Base-by-base conservation (phyloP, 805 yeast species). In the Cyberlindnera meyerae region DNA sequence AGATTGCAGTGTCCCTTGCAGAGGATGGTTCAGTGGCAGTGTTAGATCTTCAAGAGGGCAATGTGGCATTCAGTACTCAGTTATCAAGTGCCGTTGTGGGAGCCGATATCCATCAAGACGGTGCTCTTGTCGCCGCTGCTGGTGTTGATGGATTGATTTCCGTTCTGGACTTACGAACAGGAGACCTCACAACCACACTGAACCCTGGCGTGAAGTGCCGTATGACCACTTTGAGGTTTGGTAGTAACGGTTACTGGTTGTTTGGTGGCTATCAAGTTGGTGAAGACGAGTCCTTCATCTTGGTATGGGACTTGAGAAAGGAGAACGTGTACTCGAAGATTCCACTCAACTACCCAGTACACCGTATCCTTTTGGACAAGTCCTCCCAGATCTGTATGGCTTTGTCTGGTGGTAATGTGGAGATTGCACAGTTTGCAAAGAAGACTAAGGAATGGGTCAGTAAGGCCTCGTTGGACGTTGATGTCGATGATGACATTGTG, bases 161-260 rank as follows among this genome's bases (percentile, higher is more conserved):
- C 4, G 49, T 70, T 5, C 54, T 54, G 35, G 65, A 63, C 34
- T 30, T 69, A 15, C 53, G 63, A 14, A 51, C 52, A 17, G 66
- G 69, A 5, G 49, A 51, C 61, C 57, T 6, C 3, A 52, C 53
- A 6, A 46, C 61, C 4, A 51, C 51, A 8, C 34, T 62, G 25
- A 26, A 30, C 15, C 25, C 27, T 9, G 34, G 17, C 8, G 39
- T 46, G 9, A 13, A 9, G 5, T 14, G 11, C 1, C 25, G 36
- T 1, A 59, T 72, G 8, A 44, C 55, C 6, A 54, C 60, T n/a
- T 38, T 79, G 11, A 49, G 54, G 28, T 79, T 78, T 58, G 82
- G 80, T 3, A 61, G 65, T 20, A 82, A 82, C 51, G 90, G 90
- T 2, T 79, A 75, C 54, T 77, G 81, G 72, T 51, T 82, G 14